Evolutionary conservation across 108 stramenopile genomes (phyloP).

Genomic region (Skeletonema tropicum): DNA sequence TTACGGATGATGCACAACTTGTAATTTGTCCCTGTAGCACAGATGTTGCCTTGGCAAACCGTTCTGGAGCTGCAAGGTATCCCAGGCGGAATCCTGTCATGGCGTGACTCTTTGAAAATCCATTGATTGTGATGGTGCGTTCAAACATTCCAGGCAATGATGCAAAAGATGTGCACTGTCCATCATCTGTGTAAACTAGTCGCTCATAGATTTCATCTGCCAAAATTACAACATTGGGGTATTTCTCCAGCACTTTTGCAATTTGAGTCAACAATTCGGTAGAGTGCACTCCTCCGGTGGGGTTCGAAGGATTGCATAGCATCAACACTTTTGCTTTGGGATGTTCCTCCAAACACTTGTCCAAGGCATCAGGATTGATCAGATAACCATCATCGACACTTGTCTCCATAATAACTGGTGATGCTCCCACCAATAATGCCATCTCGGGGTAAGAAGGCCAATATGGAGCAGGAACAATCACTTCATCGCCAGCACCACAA

Average conservation of each 20-base stretch:
- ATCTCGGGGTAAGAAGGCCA: slow-evolving; percentile 98
- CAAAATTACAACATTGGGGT: slow-evolving; percentile 77
- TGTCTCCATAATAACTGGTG: slow-evolving; percentile 88
- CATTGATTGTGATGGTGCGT: slow-evolving; percentile 93
- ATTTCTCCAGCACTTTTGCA: slow-evolving; percentile 72
- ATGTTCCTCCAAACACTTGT: slow-evolving; percentile 60
- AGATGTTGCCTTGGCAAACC: slow-evolving; percentile 74
- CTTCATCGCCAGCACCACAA: slow-evolving; percentile 87
- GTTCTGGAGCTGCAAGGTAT: slow-evolving; percentile 82
- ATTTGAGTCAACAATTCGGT: slow-evolving; percentile 63
- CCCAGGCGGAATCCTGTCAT: slow-evolving; percentile 97
- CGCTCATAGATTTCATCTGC: slow-evolving; percentile 99
- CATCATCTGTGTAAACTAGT: slow-evolving; percentile 79
- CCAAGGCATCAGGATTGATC: slow-evolving; percentile 73
- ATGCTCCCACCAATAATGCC: slow-evolving; percentile 86
- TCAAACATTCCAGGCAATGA: slow-evolving; percentile 77
- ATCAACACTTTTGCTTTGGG: slow-evolving; percentile 86
- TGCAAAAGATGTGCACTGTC: slow-evolving; percentile 84
- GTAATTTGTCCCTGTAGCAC: slow-evolving; percentile 93
- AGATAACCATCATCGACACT: slow-evolving; percentile 81
- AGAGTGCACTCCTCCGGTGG: slow-evolving; percentile 89
- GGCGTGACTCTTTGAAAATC: slow-evolving; percentile 95
- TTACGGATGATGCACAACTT: slow-evolving; percentile 91
- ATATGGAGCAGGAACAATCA: slow-evolving; percentile 94
- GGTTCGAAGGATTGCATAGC: slow-evolving; percentile 97